These are phyloP conservation scores for Neurospora sp. DNA, from an alignment of 495 filamentous ascomycete genomes.

Conservation along the genomic window DNA sequence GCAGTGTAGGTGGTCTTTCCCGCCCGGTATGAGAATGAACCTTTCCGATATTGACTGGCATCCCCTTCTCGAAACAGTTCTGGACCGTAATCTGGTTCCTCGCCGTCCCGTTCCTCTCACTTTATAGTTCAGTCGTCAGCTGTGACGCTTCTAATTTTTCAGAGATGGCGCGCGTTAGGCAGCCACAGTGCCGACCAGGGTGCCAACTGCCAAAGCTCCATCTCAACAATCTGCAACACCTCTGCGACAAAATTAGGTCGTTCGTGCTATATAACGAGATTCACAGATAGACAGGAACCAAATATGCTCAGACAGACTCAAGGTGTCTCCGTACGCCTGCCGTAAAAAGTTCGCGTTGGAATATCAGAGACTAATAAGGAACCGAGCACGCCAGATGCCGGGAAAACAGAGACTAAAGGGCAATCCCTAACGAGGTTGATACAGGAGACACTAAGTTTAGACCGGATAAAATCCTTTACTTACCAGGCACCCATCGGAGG, in stretches of 20 bases:
- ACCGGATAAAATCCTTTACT: background rate
- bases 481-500: background rate
- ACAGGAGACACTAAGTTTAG: background rate
- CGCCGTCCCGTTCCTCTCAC: too few species aligned
- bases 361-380: background rate
- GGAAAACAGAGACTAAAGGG: background rate
- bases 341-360: background rate
- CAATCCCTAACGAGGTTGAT: background rate
- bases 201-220: background rate
- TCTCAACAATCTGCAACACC: background rate
- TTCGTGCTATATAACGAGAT: rapidly evolving
- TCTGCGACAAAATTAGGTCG: background rate
- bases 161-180: background rate
- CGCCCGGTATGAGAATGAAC: too few species aligned
- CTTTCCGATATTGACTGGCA: too few species aligned
- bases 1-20: too few species aligned
- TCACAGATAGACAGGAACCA: background rate
- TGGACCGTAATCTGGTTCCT: too few species aligned
- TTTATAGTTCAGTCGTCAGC: too few species aligned
- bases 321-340: background rate
- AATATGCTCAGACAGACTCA: background rate
- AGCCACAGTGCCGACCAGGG: background rate
- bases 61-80: too few species aligned
- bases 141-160: too few species aligned
- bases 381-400: background rate